phyloP scores from a whole-genome alignment of 768 basidiomycete species.

The Rhodotorula sphaerocarpa region DNA sequence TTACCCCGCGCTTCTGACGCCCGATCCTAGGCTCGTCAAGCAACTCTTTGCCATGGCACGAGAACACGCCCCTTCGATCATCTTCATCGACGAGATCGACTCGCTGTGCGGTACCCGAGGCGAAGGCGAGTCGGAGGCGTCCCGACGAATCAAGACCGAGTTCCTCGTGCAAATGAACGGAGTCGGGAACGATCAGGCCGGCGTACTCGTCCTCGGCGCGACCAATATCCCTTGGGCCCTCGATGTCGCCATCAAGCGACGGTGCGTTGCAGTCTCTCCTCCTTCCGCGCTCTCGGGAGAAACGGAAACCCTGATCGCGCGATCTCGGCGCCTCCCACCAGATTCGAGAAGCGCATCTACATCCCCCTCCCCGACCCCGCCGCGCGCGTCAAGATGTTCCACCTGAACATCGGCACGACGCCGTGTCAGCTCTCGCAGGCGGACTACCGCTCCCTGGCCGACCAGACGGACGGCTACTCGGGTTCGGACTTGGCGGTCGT shows the following conservation, averaged over 20 bases:
- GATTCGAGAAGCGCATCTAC: slow-evolving; percentile 96
- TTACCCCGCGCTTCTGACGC: too few species aligned
- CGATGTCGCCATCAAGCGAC: slow-evolving; percentile 81
- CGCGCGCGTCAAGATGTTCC: slow-evolving; percentile 89
- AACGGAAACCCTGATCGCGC: too few species aligned
- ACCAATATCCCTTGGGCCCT: slow-evolving; percentile 99
- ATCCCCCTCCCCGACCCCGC: slow-evolving; percentile 92
- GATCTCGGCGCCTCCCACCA: slow-evolving; percentile 39
- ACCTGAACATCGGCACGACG: slow-evolving; percentile 87
- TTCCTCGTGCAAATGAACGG: slow-evolving; percentile 93
- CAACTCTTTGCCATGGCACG: slow-evolving; percentile 93
- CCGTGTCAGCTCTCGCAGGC: slow-evolving; percentile 70
- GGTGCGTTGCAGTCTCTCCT: slow-evolving; percentile 49
- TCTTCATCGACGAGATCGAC: slow-evolving; percentile 98
- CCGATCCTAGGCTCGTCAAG: slow-evolving; percentile 83
- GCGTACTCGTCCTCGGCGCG: slow-evolving; percentile 89
- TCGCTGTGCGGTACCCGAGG: slow-evolving; percentile 88
- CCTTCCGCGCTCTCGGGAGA: not conserved
- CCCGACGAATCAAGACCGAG: slow-evolving; percentile 94
- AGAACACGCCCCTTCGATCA: slow-evolving; percentile 92
- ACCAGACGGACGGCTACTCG: slow-evolving; percentile 79
- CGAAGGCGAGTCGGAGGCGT: slow-evolving; percentile 95
- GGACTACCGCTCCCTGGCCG: slow-evolving; percentile 73
- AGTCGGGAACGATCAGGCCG: slow-evolving; percentile 93
- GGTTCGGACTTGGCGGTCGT: slow-evolving; percentile 91